These are phyloP conservation scores for Candida endomychidarum DNA, from an alignment of 805 yeast species.

Conservation along the genomic window DNA sequence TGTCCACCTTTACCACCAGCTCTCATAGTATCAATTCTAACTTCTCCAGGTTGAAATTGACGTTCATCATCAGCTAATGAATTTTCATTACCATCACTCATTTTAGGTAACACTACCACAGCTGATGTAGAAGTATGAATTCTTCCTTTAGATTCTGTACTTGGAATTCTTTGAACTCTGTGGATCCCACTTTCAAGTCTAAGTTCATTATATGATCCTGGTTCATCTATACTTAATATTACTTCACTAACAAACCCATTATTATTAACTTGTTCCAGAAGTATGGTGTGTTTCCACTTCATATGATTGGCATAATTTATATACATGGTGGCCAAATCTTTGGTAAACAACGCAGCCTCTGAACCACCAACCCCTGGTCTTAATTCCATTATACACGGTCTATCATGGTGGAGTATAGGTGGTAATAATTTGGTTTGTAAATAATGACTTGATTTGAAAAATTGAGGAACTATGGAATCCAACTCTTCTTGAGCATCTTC, in stretches of 20 bases:
- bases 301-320: constrained; percentile 61
- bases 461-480: constrained; percentile 41
- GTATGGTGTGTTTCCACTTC: constrained; percentile 64
- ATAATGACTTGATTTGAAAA: constrained; percentile 41
- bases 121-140: constrained; percentile 97
- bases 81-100: constrained; percentile 54
- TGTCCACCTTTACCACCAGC: constrained; percentile 98
- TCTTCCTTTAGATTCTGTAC: constrained; percentile 90
- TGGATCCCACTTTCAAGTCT: constrained; percentile 94
- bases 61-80: constrained; percentile 56
- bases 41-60: constrained; percentile 80
- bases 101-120: constrained; percentile 86
- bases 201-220: constrained; percentile 71
- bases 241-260: constrained; percentile 78
- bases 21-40: constrained; percentile 94
- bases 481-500: constrained; percentile 66
- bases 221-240: constrained; percentile 61
- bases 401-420: constrained; percentile 70
- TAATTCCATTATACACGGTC: constrained; percentile 76
- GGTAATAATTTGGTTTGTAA: constrained; percentile 70
- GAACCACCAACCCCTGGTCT: constrained; percentile 97
- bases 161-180: constrained; percentile 91
- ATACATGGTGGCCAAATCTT: constrained; percentile 81
- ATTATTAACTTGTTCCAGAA: constrained; percentile 56
- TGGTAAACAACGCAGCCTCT: constrained; percentile 87